Evolutionary conservation across 495 filamentous ascomycete genomes (phyloP), one percentile per base, ranked within the genome.

Genomic region (Trichoderma erinaceum): DNA sequence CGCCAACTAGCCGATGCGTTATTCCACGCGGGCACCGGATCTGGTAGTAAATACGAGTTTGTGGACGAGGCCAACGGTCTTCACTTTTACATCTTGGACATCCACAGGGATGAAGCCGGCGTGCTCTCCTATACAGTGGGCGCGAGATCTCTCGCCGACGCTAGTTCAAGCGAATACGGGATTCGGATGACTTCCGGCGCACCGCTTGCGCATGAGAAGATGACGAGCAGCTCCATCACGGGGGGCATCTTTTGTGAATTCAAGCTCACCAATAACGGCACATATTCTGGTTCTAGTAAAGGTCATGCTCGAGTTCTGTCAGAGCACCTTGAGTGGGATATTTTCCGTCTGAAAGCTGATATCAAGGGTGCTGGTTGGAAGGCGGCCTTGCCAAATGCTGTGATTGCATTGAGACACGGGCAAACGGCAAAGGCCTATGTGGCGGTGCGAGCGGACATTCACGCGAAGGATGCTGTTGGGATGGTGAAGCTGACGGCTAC

Each of bases 11-110:
- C 73, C 25, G 78, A 80, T 66, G 78, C 78, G 16, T 65, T 79
- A 8, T 80, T 80, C 75, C 78, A 80, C 66, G 78, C 78, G 4
- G 78, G 78, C 15, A 79, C 78, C 15, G 66, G 75, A 15, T 79
- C 78, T 0, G 78, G 78, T 16, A 79, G 78, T 11, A 48, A 78
- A 66, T 80, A 68, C 56, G 78, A 79, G 69, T 75, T 72, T 65
- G 68, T 73, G n/a, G 78, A 80, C 65, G 72, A 71, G 68, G 68
- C 73, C 10, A 80, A 80, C 58, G 43, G 71, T 15, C 67, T 80
- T 23, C 78, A 79, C 64, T 73, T 80, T 58, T 80, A 80, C 65
- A 70, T 79, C 44, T 13, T 80, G 1, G 71, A 74, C 15, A 74
- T 73, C 16, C 70, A 75, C 32, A 75, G 78, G 8, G 78, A 79